Evolutionary conservation across 1,139 yeast genomes (phyloP).

Genomic region (Suhomyces taliae): DNA sequence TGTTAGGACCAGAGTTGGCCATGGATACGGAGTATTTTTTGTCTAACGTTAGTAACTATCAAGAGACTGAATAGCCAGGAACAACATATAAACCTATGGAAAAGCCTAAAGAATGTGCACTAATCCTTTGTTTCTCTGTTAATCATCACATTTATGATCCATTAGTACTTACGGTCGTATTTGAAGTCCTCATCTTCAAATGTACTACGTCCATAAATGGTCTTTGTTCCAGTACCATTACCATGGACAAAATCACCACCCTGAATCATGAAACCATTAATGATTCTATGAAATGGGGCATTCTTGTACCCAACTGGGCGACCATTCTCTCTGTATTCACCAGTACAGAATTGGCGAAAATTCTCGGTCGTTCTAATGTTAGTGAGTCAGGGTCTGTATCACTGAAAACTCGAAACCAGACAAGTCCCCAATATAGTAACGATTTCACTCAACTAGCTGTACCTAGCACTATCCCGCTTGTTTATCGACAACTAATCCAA

Average conservation of each 20-base stretch:
- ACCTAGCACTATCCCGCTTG: too few relatives aligned
- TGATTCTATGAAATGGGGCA: slow-evolving; percentile 21
- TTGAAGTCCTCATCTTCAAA: slow-evolving; percentile 36
- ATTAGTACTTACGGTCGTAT: slow-evolving; percentile 19
- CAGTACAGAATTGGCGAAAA: slow-evolving; percentile 57
- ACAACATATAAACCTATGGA: too few relatives aligned
- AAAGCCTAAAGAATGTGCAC: slow-evolving; percentile 8
- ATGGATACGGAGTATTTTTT: slow-evolving; percentile 31
- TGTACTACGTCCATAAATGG: slow-evolving; percentile 33
- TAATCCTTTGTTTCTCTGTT: neutral
- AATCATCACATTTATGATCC: too few relatives aligned
- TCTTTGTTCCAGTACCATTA: slow-evolving; percentile 46
- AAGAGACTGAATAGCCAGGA: slow-evolving; percentile 1
- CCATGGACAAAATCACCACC: slow-evolving; percentile 44
- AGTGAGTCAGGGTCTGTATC: slow-evolving; percentile 8
- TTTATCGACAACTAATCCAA: too few relatives aligned
- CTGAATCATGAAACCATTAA: slow-evolving; percentile 28
- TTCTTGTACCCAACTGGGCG: slow-evolving; percentile 32
- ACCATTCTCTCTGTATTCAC: slow-evolving; percentile 42
- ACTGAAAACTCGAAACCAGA: neutral
- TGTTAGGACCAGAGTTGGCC: slow-evolving; percentile 46
- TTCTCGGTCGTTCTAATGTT: slow-evolving; percentile 47
- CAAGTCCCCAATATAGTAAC: neutral
- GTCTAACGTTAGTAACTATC: slow-evolving; percentile 1
- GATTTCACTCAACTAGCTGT: too few relatives aligned